phyloP scores from a whole-genome alignment of 1,139 yeast species.

The Hyphopichia burtonii region DNA sequence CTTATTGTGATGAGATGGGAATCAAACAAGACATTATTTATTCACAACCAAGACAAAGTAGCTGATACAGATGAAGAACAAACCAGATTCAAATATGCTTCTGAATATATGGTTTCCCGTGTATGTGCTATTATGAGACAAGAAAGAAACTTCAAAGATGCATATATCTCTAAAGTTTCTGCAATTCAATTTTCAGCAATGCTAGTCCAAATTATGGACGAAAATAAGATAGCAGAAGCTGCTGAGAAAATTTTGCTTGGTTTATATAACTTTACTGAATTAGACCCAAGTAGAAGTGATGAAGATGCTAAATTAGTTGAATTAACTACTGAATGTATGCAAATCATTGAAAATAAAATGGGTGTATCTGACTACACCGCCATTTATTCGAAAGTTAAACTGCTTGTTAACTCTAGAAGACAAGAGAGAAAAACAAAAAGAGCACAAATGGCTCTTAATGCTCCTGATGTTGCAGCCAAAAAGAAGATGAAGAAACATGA shows the following conservation, averaged over 20 bases:
- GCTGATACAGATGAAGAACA: conserved; percentile 15
- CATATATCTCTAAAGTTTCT: conserved; percentile 61
- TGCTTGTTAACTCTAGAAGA: conserved; percentile 58
- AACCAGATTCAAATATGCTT: conserved; percentile 38
- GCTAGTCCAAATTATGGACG: conserved; percentile 50
- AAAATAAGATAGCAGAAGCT: conserved; percentile 33
- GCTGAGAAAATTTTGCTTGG: conserved; percentile 58
- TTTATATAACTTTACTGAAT: conserved; percentile 53
- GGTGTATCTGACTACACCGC: conserved; percentile 74
- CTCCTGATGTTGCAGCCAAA: conserved; percentile 79
- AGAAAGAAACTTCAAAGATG: conserved; percentile 51
- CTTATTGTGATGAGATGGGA: conserved; percentile 66
- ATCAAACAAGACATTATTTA: conserved; percentile 36
- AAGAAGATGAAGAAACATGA: conserved; percentile 76
- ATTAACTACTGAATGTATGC: conserved; percentile 67
- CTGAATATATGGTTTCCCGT: conserved; percentile 63
- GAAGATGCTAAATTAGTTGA: conserved; percentile 54
- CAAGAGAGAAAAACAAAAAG: conserved; percentile 74
- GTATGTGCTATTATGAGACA: conserved; percentile 65
- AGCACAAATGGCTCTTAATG: conserved; percentile 72
- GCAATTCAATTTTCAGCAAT: conserved; percentile 62
- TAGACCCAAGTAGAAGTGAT: conserved; percentile 37
- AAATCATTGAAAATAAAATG: conserved; percentile 63
- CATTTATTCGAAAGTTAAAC: conserved; percentile 63
- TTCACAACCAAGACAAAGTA: conserved; percentile 19